These are phyloP conservation scores for Lentinula lateritia DNA, from an alignment of 768 basidiomycete genomes.

Conservation along the genomic window DNA sequence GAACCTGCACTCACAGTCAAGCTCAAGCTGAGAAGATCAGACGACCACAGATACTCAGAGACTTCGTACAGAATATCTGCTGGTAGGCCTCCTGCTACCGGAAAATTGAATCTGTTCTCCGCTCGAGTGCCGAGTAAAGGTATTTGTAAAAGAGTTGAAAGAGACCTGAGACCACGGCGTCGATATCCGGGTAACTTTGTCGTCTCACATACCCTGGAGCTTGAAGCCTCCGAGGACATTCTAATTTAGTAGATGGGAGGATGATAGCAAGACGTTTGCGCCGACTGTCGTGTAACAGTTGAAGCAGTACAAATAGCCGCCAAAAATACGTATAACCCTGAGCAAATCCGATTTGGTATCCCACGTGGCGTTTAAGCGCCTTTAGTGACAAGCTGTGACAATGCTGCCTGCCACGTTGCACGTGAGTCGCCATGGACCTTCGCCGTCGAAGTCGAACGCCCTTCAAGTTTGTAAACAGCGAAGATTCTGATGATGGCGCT, in stretches of 20 bases:
- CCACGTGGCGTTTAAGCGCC: neutral
- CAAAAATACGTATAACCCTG: neutral
- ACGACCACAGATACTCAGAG: slow-evolving; percentile 3
- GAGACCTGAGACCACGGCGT: slow-evolving; percentile 7
- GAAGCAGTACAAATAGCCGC: neutral
- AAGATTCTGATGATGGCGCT: slow-evolving; percentile 21
- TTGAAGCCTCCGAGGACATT: neutral
- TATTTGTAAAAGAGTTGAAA: slow-evolving; percentile 6
- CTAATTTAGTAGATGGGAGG: neutral
- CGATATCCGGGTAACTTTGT: neutral
- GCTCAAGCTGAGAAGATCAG: slow-evolving; percentile 10
- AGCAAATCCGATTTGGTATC: neutral
- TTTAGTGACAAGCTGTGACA: neutral
- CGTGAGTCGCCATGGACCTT: slow-evolving; percentile 24
- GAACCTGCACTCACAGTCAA: slow-evolving; percentile 1
- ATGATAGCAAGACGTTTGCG: neutral
- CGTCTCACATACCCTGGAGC: neutral
- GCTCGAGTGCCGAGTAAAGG: neutral
- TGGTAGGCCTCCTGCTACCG: slow-evolving; percentile 1
- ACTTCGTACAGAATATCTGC: slow-evolving; percentile 10
- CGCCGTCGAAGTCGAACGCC: slow-evolving; percentile 43
- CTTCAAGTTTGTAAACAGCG: slow-evolving; percentile 27
- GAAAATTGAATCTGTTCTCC: neutral
- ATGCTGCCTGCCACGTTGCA: neutral
- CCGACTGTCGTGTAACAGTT: neutral